phyloP scores from a whole-genome alignment of 1,139 yeast species.

The Ogataea hybrid region DNA sequence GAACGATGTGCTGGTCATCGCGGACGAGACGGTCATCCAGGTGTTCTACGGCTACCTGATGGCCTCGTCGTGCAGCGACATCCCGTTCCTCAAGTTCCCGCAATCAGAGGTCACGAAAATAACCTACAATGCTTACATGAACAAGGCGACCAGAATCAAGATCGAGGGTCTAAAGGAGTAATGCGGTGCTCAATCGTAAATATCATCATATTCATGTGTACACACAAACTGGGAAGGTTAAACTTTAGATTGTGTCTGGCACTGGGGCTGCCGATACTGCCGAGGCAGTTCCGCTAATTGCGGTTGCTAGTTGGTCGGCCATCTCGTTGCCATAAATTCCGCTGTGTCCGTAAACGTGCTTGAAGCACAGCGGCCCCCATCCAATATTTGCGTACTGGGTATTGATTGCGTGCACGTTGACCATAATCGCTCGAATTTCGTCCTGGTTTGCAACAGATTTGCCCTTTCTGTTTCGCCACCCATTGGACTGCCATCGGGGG shows the following conservation, averaged over 20 bases:
- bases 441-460: constrained; percentile 50
- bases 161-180: constrained; percentile 4
- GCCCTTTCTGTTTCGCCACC: constrained; percentile 49
- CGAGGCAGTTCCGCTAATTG: neutral
- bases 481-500: constrained; percentile 49
- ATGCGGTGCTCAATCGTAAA: neutral
- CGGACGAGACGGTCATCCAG: constrained; percentile 86
- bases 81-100: constrained; percentile 75
- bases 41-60: constrained; percentile 91
- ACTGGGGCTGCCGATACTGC: too few species aligned
- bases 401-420: constrained; percentile 34
- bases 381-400: constrained; percentile 29
- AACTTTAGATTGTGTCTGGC: too few species aligned
- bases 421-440: constrained; percentile 38
- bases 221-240: neutral
- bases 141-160: constrained; percentile 57
- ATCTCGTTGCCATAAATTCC: constrained; percentile 69
- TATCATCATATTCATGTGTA: neutral
- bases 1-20: constrained; percentile 85
- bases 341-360: constrained; percentile 71
- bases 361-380: constrained; percentile 34
- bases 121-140: constrained; percentile 83
- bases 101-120: constrained; percentile 84
- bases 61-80: constrained; percentile 87
- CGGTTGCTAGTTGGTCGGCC: constrained; percentile 75